These are phyloP conservation scores for Cyathus striatus DNA, from an alignment of 768 basidiomycete genomes.

Conservation along the genomic window DNA sequence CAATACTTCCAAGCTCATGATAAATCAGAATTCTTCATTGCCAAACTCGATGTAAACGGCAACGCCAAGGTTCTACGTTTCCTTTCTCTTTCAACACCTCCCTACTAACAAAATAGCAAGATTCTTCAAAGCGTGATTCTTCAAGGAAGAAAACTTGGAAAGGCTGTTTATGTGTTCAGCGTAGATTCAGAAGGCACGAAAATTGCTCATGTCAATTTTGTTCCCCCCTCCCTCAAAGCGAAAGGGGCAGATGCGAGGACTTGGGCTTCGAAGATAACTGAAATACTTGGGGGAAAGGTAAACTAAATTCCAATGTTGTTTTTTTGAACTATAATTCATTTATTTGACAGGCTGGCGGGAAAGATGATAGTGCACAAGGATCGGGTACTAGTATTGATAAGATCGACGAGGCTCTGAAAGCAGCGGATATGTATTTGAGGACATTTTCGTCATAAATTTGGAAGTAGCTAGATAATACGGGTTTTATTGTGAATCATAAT, in stretches of 20 bases:
- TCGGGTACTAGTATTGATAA: conserved; percentile 65
- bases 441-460: too few relatives aligned
- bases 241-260: conserved; percentile 75
- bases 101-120: conserved; percentile 24
- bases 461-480: too few relatives aligned
- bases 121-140: conserved; percentile 70
- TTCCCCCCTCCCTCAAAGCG: conserved; percentile 53
- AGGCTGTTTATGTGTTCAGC: conserved; percentile 87
- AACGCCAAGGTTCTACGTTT: conserved; percentile 70
- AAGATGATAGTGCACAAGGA: conserved; percentile 89
- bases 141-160: conserved; percentile 76
- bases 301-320: conserved; percentile 6
- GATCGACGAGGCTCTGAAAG: conserved; percentile 60
- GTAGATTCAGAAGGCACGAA: conserved; percentile 63
- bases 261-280: conserved; percentile 82
- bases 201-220: conserved; percentile 83
- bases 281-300: conserved; percentile 89
- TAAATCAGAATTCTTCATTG: conserved; percentile 64
- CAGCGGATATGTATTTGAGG: conserved; percentile 48
- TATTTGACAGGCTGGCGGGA: conserved; percentile 77
- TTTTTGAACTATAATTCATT: not conserved
- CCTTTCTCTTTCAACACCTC: not conserved
- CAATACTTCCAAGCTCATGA: conserved; percentile 77
- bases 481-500: too few relatives aligned
- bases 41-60: conserved; percentile 69